phyloP scores from a whole-genome alignment of 129 eudicot species.

The Mikania micrantha region DNA sequence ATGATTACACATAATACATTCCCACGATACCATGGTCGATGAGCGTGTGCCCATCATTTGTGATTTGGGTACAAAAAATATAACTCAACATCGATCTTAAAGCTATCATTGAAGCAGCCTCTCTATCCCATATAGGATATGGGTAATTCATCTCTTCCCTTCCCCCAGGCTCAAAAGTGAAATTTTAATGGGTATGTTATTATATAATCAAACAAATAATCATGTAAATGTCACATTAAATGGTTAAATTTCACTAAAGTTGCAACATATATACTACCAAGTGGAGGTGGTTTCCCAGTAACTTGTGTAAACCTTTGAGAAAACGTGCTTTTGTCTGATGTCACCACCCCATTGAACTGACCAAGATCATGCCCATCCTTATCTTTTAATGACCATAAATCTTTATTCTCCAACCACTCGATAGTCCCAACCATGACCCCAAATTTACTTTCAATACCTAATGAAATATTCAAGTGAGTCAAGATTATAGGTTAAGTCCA shows the following conservation, averaged over 20 bases:
- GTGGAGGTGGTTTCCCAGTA: slow-evolving; percentile 71
- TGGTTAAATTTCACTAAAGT: background rate
- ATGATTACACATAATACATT: background rate
- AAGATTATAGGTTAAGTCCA: background rate
- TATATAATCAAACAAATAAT: background rate
- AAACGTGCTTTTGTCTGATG: slow-evolving; percentile 72
- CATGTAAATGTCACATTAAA: background rate
- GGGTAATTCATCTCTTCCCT: too few species aligned
- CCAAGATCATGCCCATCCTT: slow-evolving; percentile 72
- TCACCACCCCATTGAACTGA: slow-evolving; percentile 66
- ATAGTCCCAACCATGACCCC: slow-evolving; percentile 67
- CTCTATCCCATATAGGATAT: too few species aligned
- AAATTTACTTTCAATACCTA: slow-evolving; percentile 80
- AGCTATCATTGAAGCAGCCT: too few species aligned
- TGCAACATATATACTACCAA: slow-evolving; percentile 40
- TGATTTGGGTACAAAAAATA: background rate
- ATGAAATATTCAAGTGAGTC: slow-evolving; percentile 1
- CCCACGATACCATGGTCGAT: slow-evolving; percentile 4
- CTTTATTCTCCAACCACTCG: slow-evolving; percentile 69
- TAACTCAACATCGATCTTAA: background rate
- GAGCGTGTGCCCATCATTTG: background rate
- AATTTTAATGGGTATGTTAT: too few species aligned
- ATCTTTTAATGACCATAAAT: slow-evolving; percentile 63
- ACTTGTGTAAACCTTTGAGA: slow-evolving; percentile 53
- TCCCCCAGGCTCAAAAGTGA: too few species aligned